phyloP scores from a whole-genome alignment of 345 rosid species.

The Punica granatum region DNA sequence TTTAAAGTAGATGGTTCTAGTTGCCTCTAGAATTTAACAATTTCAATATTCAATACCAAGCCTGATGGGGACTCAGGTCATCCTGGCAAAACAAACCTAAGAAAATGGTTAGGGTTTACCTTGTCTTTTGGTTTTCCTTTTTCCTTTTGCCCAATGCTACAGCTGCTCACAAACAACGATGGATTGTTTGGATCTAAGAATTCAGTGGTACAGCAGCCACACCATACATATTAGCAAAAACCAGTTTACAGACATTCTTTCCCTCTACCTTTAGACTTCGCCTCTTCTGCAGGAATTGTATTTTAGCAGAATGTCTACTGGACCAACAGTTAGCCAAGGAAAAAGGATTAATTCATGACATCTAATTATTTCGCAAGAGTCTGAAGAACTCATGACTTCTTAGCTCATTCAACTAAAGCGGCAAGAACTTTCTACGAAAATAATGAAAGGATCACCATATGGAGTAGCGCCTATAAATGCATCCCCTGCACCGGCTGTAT shows the following conservation, averaged over 20 bases:
- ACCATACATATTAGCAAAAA: not conserved
- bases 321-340: not conserved
- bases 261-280: too few species aligned
- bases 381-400: not conserved
- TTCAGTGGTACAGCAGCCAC: too few species aligned
- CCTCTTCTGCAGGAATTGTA: not conserved
- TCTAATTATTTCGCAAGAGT: not conserved
- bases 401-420: not conserved
- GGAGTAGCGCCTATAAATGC: constrained; percentile 76
- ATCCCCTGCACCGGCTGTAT: constrained; percentile 92
- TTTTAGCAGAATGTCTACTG: not conserved
- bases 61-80: too few species aligned
- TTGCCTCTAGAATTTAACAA: too few species aligned
- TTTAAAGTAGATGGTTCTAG: too few species aligned
- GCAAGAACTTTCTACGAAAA: not conserved
- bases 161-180: too few species aligned
- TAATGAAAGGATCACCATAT: constrained; percentile 37
- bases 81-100: too few species aligned
- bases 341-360: not conserved
- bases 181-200: too few species aligned
- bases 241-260: not conserved
- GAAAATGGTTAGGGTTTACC: too few species aligned
- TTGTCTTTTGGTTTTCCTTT: too few species aligned
- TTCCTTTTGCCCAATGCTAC: too few species aligned
- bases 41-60: too few species aligned